Percentiles rank a stretch among this genome's conserved stretches.
These are phyloP conservation scores for Phytophthora fragariaefolia DNA, from an alignment of 352 stramenopile genomes.

Conservation along the genomic window DNA sequence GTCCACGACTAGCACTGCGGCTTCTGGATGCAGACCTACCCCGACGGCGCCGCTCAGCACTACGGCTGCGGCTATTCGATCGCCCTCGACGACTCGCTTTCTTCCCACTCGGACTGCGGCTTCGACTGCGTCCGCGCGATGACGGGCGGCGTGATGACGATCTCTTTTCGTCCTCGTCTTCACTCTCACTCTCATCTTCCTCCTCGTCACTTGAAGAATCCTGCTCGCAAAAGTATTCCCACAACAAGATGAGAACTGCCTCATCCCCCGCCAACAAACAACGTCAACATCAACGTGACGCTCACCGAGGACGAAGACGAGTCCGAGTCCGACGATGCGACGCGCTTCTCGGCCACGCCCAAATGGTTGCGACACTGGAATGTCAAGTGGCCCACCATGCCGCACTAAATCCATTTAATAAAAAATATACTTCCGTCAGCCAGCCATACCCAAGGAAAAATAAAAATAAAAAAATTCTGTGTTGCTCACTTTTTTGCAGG, in stretches of 20 bases:
- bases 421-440: slow-evolving; percentile 3
- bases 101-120: slow-evolving; percentile 37
- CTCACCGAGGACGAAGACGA: slow-evolving; percentile 52
- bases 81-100: slow-evolving; percentile 19
- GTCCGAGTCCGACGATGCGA: slow-evolving; percentile 31
- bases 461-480: no score
- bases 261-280: slow-evolving; percentile 5
- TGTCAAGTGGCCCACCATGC: slow-evolving; percentile 91
- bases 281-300: slow-evolving; percentile 10
- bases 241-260: slow-evolving; percentile 16
- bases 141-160: slow-evolving; percentile 24
- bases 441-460: neutral
- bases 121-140: slow-evolving; percentile 40
- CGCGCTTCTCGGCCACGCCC: slow-evolving; percentile 47
- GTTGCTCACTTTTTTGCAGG: slow-evolving; percentile 87
- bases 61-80: slow-evolving; percentile 26
- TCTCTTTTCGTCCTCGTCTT: slow-evolving; percentile 28
- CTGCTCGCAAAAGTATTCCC: slow-evolving; percentile 12
- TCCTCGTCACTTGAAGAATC: slow-evolving; percentile 63
- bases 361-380: slow-evolving; percentile 92
- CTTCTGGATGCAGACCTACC: slow-evolving; percentile 22
- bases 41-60: slow-evolving; percentile 24
- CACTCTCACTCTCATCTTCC: slow-evolving; percentile 40
- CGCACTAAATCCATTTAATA: slow-evolving; percentile 55
- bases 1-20: slow-evolving; percentile 30